These are phyloP conservation scores for Chalciporus sp. DNA, from an alignment of 1,284 basidiomycete species.

Conservation along the genomic window DNA sequence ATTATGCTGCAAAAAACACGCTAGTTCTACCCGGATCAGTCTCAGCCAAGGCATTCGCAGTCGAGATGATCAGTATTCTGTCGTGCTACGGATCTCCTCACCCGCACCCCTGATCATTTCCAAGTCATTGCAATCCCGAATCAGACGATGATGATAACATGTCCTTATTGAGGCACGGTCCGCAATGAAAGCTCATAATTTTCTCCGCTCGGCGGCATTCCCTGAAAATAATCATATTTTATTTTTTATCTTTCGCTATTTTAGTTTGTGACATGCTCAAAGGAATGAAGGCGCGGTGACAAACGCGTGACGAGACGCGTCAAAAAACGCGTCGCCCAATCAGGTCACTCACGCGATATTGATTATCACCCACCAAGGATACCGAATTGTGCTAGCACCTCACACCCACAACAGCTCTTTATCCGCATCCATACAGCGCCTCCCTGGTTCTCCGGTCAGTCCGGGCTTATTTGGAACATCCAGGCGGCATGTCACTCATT, in stretches of 20 bases:
- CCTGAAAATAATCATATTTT: slow-evolving; percentile 13
- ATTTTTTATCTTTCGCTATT: slow-evolving; percentile 4
- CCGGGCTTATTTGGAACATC: slow-evolving; percentile 30
- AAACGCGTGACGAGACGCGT: slow-evolving; percentile 31
- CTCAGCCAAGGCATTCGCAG: neutral
- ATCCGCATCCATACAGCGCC: slow-evolving; percentile 17
- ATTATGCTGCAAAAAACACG: neutral
- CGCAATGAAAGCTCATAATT: slow-evolving; percentile 20
- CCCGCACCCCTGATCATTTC: neutral
- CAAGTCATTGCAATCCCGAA: slow-evolving; percentile 1
- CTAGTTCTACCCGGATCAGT: neutral
- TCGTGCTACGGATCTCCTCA: neutral
- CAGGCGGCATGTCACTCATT: slow-evolving; percentile 25
- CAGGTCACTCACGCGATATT: slow-evolving; percentile 18
- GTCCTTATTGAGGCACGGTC: slow-evolving; percentile 5
- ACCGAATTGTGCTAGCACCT: neutral
- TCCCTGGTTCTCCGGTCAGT: slow-evolving; percentile 25
- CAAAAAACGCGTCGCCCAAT: slow-evolving; percentile 26
- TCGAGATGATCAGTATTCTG: neutral
- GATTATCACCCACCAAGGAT: slow-evolving; percentile 14
- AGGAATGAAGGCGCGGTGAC: slow-evolving; percentile 21
- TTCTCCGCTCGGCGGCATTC: slow-evolving; percentile 17
- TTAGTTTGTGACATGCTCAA: slow-evolving; percentile 6
- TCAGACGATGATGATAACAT: slow-evolving; percentile 18
- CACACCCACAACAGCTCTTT: slow-evolving; percentile 17